Evolutionary conservation across 2,329 filamentous ascomycete genomes (phyloP).

Genomic region (Aspergillus costaricaensis): DNA sequence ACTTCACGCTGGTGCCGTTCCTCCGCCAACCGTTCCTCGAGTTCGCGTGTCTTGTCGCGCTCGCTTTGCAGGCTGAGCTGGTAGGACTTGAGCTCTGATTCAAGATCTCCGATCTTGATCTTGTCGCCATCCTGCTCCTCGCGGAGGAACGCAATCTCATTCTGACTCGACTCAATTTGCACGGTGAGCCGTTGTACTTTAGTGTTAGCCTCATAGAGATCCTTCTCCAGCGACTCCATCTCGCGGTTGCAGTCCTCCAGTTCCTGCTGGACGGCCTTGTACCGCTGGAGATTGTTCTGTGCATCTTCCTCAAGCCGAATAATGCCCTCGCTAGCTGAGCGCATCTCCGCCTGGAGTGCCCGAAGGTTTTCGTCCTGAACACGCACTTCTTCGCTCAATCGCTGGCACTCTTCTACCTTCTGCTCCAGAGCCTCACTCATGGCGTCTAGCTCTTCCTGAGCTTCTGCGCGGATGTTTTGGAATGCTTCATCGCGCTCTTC

Average conservation of each 20-base stretch:
- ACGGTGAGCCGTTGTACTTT: constrained; percentile 87
- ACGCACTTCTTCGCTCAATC: constrained; percentile 69
- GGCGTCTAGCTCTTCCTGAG: constrained; percentile 60
- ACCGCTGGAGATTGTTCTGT: constrained; percentile 72
- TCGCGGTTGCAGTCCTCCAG: constrained; percentile 82
- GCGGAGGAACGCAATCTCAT: constrained; percentile 89
- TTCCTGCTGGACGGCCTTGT: constrained; percentile 80
- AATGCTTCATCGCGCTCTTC: constrained; percentile 60
- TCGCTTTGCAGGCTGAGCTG: constrained; percentile 81
- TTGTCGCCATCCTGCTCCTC: constrained; percentile 98
- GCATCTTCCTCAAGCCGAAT: constrained; percentile 88
- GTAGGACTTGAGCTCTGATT: constrained; percentile 76
- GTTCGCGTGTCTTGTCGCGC: constrained; percentile 71
- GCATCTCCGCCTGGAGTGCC: constrained; percentile 91
- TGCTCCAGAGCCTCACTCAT: constrained; percentile 68
- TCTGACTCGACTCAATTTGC: constrained; percentile 88
- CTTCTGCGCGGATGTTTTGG: constrained; percentile 57
- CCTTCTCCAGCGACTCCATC: constrained; percentile 80
- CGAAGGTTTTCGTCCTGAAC: constrained; percentile 84
- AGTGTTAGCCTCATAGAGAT: constrained; percentile 78
- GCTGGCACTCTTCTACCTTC: constrained; percentile 69
- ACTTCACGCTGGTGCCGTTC: constrained; percentile 86
- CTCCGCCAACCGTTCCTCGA: constrained; percentile 72
- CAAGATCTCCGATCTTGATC: constrained; percentile 93
- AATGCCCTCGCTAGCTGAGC: constrained; percentile 82